Percentiles rank a stretch among this genome's conserved stretches.
Conservation (phyloP, 2,329 filamentous ascomycete genomes). For the Ampelomyces quisqualis region DNA sequence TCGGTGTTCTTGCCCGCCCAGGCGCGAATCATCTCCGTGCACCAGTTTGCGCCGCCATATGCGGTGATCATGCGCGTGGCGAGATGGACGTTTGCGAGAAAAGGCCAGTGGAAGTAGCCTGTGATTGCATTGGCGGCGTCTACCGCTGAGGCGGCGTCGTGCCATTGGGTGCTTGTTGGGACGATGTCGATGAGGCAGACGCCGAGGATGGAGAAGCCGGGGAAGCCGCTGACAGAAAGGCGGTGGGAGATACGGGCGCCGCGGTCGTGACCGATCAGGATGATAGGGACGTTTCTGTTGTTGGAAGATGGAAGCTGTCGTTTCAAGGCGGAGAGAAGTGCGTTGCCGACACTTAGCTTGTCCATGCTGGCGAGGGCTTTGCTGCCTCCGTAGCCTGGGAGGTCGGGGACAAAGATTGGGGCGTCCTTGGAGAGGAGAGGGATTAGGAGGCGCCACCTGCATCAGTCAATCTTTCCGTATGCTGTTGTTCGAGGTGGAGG, state of each 20-base stretch:
- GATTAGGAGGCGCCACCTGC: slow-evolving; percentile 39
- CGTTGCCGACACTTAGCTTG: slow-evolving; percentile 32
- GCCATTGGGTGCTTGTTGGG: slow-evolving; percentile 58
- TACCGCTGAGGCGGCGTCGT: slow-evolving; percentile 43
- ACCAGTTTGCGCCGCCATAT: slow-evolving; percentile 47
- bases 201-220: slow-evolving; percentile 43
- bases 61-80: slow-evolving; percentile 54
- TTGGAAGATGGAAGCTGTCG: slow-evolving; percentile 21
- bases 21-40: slow-evolving; percentile 38
- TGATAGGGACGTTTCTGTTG: slow-evolving; percentile 19
- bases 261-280: slow-evolving; percentile 58
- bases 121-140: slow-evolving; percentile 45
- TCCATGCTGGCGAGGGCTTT: slow-evolving; percentile 28
- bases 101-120: slow-evolving; percentile 61
- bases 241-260: slow-evolving; percentile 59
- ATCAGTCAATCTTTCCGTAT: neutral
- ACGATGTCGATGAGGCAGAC: slow-evolving; percentile 40
- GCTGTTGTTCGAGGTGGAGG: too few relatives aligned
- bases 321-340: slow-evolving; percentile 26
- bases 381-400: slow-evolving; percentile 38
- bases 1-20: slow-evolving; percentile 33
- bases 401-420: slow-evolving; percentile 35
- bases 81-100: slow-evolving; percentile 56
- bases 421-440: slow-evolving; percentile 27
- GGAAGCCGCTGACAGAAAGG: slow-evolving; percentile 52